phyloP scores from a whole-genome alignment of 2,329 filamentous ascomycete species.

The Neopestalotiopsis sp. region DNA sequence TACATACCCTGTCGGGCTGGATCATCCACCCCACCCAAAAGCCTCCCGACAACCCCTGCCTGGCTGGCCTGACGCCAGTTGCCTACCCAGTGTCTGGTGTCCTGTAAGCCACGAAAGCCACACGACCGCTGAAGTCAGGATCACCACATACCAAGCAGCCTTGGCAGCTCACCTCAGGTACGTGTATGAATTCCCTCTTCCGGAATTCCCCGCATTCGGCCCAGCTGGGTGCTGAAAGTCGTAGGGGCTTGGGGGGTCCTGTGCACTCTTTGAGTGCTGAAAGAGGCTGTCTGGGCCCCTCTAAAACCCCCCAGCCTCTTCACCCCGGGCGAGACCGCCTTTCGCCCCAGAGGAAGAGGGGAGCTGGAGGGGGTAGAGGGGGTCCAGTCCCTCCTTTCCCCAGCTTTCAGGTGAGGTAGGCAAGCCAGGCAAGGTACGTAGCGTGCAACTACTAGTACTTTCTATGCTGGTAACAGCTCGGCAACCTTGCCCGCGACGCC shows the following conservation, averaged over 20 bases:
- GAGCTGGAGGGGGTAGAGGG: too few species aligned
- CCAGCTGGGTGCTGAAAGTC: neutral
- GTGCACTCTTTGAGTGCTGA: too few species aligned
- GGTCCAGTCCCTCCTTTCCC: too few species aligned
- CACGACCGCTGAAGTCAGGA: neutral
- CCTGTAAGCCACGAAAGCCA: neutral
- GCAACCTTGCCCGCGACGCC: neutral
- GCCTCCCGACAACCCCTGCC: neutral
- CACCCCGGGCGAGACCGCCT: too few species aligned
- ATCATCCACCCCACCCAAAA: neutral
- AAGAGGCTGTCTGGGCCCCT: too few species aligned
- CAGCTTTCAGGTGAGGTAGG: too few species aligned
- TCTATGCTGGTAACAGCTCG: neutral
- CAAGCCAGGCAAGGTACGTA: too few species aligned
- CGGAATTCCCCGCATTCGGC: slow-evolving; percentile 17
- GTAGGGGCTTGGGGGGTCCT: too few species aligned
- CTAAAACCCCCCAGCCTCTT: too few species aligned
- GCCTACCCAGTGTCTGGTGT: too few species aligned
- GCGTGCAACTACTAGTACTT: too few species aligned
- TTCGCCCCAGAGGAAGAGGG: too few species aligned
- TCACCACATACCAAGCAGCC: neutral
- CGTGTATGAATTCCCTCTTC: slow-evolving; percentile 13
- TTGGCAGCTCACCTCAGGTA: neutral
- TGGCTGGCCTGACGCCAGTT: neutral
- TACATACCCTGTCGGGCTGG: slow-evolving; percentile 1